These are phyloP conservation scores for Kodamaea derodonti DNA, from an alignment of 1,139 yeast genomes.

Conservation along the genomic window DNA sequence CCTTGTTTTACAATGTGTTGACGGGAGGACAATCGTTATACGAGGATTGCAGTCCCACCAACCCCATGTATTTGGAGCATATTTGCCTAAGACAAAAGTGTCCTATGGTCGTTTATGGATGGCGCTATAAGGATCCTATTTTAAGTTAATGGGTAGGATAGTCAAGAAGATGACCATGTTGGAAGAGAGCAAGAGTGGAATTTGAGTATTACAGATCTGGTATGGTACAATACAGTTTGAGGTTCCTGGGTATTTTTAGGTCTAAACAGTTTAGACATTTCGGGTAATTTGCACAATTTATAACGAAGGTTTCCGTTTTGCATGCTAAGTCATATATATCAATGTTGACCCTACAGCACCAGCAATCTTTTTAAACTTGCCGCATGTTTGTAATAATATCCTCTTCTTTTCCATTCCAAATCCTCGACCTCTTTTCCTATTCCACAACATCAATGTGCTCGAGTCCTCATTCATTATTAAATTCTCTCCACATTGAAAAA, in stretches of 20 bases:
- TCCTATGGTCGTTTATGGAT: background rate
- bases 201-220: conserved; percentile 3
- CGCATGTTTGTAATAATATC: background rate
- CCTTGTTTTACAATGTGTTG: conserved; percentile 7
- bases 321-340: no score
- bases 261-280: no score
- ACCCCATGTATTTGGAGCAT: background rate
- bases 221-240: conserved; percentile 2
- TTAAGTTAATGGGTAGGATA: conserved; percentile 1
- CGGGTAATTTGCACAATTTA: no score
- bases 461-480: conserved; percentile 5
- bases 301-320: no score
- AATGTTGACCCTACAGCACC: background rate
- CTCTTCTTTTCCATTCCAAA: conserved; percentile 5
- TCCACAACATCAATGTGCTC: conserved; percentile 5
- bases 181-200: conserved; percentile 4
- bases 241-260: no score
- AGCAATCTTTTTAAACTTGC: background rate
- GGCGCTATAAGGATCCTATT: background rate
- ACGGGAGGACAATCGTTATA: conserved; percentile 7
- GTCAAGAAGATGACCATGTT: conserved; percentile 4
- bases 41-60: conserved; percentile 4
- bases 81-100: background rate
- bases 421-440: conserved; percentile 1
- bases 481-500: conserved; percentile 2